phyloP scores from a whole-genome alignment of 768 basidiomycete species.

The Boletus bicolor region DNA sequence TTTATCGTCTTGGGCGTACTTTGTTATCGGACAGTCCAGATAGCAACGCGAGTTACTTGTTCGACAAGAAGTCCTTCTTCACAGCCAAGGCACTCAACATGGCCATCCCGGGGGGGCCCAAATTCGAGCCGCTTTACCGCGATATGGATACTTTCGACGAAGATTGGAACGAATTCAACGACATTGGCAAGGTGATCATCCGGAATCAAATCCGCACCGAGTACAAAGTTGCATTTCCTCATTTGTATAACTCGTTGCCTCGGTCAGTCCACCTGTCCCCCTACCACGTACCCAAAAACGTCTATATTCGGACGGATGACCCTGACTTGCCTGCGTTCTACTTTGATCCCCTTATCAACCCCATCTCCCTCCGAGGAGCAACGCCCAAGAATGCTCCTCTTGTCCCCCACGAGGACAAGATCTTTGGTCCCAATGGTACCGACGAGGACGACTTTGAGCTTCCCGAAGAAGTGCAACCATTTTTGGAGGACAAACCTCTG shows the following conservation, averaged over 20 bases:
- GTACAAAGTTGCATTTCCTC: constrained; percentile 99
- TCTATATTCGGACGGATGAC: constrained; percentile 98
- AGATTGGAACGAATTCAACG: constrained; percentile 99
- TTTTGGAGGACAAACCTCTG: constrained; percentile 72
- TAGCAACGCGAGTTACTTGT: constrained; percentile 86
- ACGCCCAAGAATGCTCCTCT: constrained; percentile 79
- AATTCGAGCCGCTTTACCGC: constrained; percentile 95
- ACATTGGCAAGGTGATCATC: constrained; percentile 99
- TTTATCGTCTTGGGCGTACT: constrained; percentile 93
- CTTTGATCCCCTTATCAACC: constrained; percentile 98
- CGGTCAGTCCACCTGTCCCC: constrained; percentile 89
- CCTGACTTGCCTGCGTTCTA: constrained; percentile 99
- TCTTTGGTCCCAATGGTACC: constrained; percentile 84
- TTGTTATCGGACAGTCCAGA: constrained; percentile 92
- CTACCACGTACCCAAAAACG: constrained; percentile 94
- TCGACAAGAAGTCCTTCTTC: constrained; percentile 97
- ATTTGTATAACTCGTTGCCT: constrained; percentile 96
- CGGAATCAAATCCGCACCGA: constrained; percentile 98
- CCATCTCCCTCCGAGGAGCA: constrained; percentile 87
- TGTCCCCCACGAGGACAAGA: constrained; percentile 84
- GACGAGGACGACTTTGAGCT: constrained; percentile 89
- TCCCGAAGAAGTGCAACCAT: constrained; percentile 73
- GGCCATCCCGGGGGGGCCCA: constrained; percentile 97
- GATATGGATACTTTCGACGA: constrained; percentile 98
- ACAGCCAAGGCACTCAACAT: constrained; percentile 96